These are phyloP conservation scores for Anaeramoeba flamelloides DNA, from an alignment of 78 protist genomes.

Conservation along the genomic window DNA sequence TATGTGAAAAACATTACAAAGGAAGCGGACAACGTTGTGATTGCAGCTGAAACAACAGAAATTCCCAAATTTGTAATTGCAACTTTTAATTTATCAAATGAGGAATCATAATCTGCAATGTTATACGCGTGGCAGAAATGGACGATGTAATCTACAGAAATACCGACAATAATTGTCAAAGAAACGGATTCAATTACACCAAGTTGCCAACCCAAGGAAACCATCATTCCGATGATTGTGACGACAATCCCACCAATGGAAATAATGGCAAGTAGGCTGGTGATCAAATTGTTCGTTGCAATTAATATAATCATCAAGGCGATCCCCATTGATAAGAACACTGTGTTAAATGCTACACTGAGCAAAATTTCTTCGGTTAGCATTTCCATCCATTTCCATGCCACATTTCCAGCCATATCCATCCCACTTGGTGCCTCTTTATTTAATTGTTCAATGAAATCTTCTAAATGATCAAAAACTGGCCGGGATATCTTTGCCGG, in stretches of 20 bases:
- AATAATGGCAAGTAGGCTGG: background rate
- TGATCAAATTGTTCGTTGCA: background rate
- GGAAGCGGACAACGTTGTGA: conserved; percentile 11
- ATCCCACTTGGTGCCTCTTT: background rate
- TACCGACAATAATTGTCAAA: conserved; percentile 23
- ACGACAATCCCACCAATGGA: conserved; percentile 15
- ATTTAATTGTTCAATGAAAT: background rate
- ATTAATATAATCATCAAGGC: conserved; percentile 2
- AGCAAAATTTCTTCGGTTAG: conserved; percentile 11
- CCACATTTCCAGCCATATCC: background rate
- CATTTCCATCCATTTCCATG: conserved; percentile 8
- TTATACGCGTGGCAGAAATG: conserved; percentile 2
- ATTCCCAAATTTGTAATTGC: conserved; percentile 7
- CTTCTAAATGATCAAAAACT: background rate
- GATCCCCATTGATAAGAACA: background rate
- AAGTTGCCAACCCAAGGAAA: conserved; percentile 13
- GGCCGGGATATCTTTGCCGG: background rate
- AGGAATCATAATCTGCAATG: background rate
- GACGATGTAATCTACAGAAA: conserved; percentile 18
- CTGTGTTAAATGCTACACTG: background rate
- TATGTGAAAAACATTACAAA: conserved; percentile 2
- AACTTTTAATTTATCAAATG: background rate
- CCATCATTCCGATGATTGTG: background rate
- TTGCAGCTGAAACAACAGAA: conserved; percentile 7
- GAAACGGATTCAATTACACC: conserved; percentile 18